Base-by-base conservation (phyloP, 495 filamentous ascomycete species). In the Penicillium herquei region DNA sequence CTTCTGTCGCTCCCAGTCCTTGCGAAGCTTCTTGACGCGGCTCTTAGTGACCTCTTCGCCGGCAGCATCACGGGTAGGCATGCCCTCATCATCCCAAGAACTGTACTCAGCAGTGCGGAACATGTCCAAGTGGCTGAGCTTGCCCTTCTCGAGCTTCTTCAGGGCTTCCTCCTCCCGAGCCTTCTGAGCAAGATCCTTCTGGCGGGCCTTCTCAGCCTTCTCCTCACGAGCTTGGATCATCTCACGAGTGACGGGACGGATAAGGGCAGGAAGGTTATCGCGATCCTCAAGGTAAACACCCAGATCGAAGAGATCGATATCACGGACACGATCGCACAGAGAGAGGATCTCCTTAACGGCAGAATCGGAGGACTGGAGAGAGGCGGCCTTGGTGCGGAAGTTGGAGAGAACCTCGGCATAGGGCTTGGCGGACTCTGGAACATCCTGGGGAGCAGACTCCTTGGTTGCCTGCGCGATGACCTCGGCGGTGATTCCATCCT, bases 1-100 rank as follows among this genome's bases (percentile, higher is more conserved):
- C 80, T 88, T 95, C 78, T 97, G 94, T 68, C 77, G 84, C 66
- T 96, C 90, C 91, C 90, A 96, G 30, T 90, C 89, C 78, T 98
- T 98, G 74, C 73, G 85, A 35, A 98, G 67, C 81, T 91, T 95
- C 81, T 97, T 98, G 34, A 55, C 54, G 60, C 81, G 79, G 52
- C 80, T 87, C 79, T 97, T 98, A 18, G 90, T 79, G 26, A 98
- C 74, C 65, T 95, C 91, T 59, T 82, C 82, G 1, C 92, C 94
- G 26, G 85, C 83, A 13, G 78, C 79, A 67, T 90, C 83, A 69
- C 82, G 88, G 3, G 82, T 88, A 9, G 94, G 94, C 43, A 98
- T 52, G 1, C 94, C 94, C 12, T 96, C 86, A 3, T 78, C 85
- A 72, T 97, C 92, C 92, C 92, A 98, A 43, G 80, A 88, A 45